Evolutionary conservation across 2,329 filamentous ascomycete species (phyloP).

Genomic region (Chalara sp.): DNA sequence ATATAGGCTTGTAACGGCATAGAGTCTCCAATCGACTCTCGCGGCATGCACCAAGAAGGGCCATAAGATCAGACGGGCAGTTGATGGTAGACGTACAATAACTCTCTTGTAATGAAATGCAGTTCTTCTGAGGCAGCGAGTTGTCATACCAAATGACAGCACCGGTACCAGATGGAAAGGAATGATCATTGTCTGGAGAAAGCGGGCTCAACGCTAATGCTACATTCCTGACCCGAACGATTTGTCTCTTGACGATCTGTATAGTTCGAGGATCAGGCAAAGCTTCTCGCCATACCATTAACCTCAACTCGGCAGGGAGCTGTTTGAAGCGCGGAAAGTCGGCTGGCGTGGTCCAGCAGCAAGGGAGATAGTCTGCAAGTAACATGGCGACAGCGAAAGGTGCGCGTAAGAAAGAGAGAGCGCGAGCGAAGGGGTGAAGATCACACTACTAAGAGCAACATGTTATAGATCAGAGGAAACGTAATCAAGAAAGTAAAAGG

Average conservation of each 20-base stretch:
- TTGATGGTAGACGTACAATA: background rate
- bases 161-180: too few species aligned
- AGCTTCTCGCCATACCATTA: conserved; percentile 1
- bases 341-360: background rate
- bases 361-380: background rate
- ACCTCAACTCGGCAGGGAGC: conserved; percentile 1
- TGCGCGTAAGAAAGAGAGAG: background rate
- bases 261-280: conserved; percentile 1
- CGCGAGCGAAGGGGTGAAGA: background rate
- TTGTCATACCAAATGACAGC: too few species aligned
- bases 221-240: background rate
- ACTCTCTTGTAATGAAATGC: background rate
- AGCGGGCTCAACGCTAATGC: background rate
- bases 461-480: background rate
- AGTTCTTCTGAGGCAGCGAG: too few species aligned
- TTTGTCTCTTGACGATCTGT: background rate
- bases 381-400: background rate
- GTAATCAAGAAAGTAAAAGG: background rate
- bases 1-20: background rate
- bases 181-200: background rate
- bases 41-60: background rate
- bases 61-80: background rate
- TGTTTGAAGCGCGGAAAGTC: conserved; percentile 1
- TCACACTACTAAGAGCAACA: background rate
- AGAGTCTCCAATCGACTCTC: background rate